Conservation (phyloP, 1,284 basidiomycete genomes). For the Dichomitus squalens region DNA sequence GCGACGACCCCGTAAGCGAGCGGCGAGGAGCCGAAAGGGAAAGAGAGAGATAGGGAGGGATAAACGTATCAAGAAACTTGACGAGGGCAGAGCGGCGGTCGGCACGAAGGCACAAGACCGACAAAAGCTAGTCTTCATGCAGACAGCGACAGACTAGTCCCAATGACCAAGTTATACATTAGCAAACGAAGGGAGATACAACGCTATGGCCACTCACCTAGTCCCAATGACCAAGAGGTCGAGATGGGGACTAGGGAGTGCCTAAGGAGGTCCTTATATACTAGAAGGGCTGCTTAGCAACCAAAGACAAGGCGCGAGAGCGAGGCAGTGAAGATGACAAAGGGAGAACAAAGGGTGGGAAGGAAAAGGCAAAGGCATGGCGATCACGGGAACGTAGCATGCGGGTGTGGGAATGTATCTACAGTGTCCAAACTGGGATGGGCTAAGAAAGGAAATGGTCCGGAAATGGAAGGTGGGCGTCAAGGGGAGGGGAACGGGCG, state of each 20-base stretch:
- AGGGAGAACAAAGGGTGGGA: too few species aligned
- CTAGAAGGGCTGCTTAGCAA: too few species aligned
- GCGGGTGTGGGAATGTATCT: too few species aligned
- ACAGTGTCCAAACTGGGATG: too few species aligned
- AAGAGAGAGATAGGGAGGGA: neutral
- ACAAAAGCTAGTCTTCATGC: neutral
- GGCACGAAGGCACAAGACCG: neutral
- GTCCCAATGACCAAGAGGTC: conserved; percentile 3
- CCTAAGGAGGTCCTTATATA: neutral
- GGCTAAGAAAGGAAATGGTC: too few species aligned
- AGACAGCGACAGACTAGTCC: neutral
- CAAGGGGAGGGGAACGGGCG: too few species aligned
- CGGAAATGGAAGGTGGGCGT: too few species aligned
- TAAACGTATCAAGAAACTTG: neutral
- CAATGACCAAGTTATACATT: conserved; percentile 3
- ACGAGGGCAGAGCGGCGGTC: neutral
- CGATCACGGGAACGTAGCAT: too few species aligned
- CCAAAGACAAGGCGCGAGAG: too few species aligned
- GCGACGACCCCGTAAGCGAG: neutral
- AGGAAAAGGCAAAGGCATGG: too few species aligned
- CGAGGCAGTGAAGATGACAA: too few species aligned
- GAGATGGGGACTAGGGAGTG: neutral
- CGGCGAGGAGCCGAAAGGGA: neutral
- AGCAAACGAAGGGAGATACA: neutral
- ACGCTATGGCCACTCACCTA: neutral